phyloP scores from a whole-genome alignment of 169 alveolate genomes.

The Fabrea salina region DNA sequence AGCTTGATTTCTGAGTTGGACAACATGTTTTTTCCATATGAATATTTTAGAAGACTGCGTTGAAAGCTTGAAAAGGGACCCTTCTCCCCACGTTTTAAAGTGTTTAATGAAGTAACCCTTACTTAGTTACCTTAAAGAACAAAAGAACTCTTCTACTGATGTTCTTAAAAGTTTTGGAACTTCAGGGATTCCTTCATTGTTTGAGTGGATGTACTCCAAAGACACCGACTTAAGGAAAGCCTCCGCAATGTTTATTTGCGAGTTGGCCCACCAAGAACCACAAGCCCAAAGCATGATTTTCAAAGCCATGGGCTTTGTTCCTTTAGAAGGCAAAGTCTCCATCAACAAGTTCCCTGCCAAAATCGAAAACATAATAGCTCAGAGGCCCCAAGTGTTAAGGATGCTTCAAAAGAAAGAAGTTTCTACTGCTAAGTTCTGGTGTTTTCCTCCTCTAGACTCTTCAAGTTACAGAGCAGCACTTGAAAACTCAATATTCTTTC shows the following conservation, averaged over 20 bases:
- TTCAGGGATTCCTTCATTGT: neutral
- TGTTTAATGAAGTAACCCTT: neutral
- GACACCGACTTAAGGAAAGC: conserved; percentile 8
- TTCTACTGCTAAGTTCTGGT: neutral
- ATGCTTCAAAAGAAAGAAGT: neutral
- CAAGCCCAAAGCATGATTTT: conserved; percentile 9
- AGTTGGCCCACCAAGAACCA: neutral
- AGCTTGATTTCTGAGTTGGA: no score
- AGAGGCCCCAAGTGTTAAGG: conserved; percentile 5
- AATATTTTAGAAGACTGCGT: conserved; percentile 25
- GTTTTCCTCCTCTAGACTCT: conserved; percentile 20
- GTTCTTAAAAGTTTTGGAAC: neutral
- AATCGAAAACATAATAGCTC: neutral
- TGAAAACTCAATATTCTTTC: conserved; percentile 7
- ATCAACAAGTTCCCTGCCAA: neutral
- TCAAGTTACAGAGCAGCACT: neutral
- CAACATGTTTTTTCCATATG: no score
- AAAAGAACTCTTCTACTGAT: neutral
- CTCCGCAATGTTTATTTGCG: neutral
- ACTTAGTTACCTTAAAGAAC: neutral
- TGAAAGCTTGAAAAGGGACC: neutral
- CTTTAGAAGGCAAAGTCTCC: conserved; percentile 2
- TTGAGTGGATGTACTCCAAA: conserved; percentile 7
- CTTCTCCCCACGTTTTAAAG: neutral
- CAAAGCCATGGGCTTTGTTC: neutral